Evolutionary conservation across 768 basidiomycete genomes (phyloP), one percentile per base, ranked within the genome.

Genomic region (Agaricus sinodeliciosus): DNA sequence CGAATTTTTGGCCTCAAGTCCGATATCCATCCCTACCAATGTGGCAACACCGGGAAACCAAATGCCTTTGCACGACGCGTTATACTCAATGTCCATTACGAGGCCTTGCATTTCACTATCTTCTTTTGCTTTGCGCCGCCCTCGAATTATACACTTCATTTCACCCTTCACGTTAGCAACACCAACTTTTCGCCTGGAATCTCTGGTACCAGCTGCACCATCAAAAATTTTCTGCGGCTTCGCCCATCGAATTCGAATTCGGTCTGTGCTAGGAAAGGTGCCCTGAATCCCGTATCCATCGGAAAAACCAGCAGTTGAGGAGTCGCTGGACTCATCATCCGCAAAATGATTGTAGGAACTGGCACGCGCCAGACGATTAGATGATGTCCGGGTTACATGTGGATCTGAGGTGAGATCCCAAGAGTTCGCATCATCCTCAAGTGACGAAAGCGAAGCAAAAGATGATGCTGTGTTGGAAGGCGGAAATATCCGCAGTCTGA

Each of bases 41-140:
- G 86, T 90, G 3, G 90, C 90, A 4, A 90, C 88, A 2, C 88
- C 90, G 37, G 87, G 83, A 61, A 82, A 90, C 85, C 87, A 91
- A 41, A 91, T 69, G 11, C 85, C 85, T 56, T 79, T 82, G 66
- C 87, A 90, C 2, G 79, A 77, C 36, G 78, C 87, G 56, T 81
- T 83, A 63, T 88, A 90, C 51, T 85, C 80, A 13, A 90, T 66
- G 39, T 77, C 72, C 74, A 90, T 76, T 31, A 84, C 58, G 15
- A 85, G 65, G 15, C 87, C 86, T 57, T 77, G 79, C 18, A 63
- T 59, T 37, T 67, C 67, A 55, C 62, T 65, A 52, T 63, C 69
- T n/a, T 63, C 66, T 4, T 59, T 58, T 59, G 71, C 71, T 49
- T 56, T 68, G 42, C 65, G 65, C 58, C 73, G 78, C 27, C 82